These are phyloP conservation scores for Salix koriyanagi DNA, from an alignment of 345 rosid genomes.

Conservation along the genomic window DNA sequence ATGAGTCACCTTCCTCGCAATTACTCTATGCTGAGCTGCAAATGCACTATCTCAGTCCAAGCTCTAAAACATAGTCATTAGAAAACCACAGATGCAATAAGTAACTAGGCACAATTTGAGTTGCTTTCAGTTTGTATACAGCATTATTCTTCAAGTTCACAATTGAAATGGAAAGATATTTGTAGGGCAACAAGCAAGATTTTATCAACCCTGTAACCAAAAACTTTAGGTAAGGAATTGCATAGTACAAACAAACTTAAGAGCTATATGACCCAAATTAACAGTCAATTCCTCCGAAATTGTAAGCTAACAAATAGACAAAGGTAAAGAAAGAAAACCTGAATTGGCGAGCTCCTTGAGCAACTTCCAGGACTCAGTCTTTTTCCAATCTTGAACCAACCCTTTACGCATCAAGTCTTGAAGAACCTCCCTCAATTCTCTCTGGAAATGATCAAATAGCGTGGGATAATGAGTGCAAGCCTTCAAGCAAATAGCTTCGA, in stretches of 20 bases:
- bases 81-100: background rate
- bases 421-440: constrained; percentile 79
- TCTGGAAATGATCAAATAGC: constrained; percentile 86
- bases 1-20: constrained; percentile 64
- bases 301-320: background rate
- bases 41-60: constrained; percentile 29
- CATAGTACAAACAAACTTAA: too few species aligned
- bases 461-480: constrained; percentile 88
- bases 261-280: background rate
- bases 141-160: background rate
- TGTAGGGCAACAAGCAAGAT: background rate
- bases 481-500: constrained; percentile 78
- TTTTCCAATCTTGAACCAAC: constrained; percentile 56
- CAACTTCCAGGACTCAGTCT: constrained; percentile 76
- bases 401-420: constrained; percentile 53
- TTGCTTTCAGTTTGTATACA: background rate
- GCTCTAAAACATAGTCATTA: background rate
- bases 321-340: constrained; percentile 34
- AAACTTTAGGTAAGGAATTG: too few species aligned
- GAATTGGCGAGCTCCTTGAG: constrained; percentile 90
- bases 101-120: background rate
- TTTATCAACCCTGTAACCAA: background rate
- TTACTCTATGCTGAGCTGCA: constrained; percentile 85
- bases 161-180: background rate
- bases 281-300: background rate